These are phyloP conservation scores for Cichorium intybus DNA, from an alignment of 140 eudicot species.

Conservation along the genomic window DNA sequence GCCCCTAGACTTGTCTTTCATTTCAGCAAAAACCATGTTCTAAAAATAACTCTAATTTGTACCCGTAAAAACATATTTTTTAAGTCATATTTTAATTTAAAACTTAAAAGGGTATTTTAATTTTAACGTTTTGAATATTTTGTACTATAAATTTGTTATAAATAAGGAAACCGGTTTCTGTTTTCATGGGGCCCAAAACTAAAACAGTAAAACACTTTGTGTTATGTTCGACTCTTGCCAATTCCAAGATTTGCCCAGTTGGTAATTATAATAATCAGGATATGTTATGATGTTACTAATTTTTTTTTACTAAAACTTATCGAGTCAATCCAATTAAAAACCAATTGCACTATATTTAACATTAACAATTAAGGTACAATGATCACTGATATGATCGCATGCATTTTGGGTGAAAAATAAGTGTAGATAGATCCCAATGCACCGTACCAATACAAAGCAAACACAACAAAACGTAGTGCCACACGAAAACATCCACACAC, in stretches of 20 bases:
- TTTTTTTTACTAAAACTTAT: background rate
- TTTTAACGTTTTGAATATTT: too few relatives aligned
- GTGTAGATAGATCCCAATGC: background rate
- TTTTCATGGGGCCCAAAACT: too few relatives aligned
- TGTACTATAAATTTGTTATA: too few relatives aligned
- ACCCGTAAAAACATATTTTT: too few relatives aligned
- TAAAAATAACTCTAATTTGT: too few relatives aligned
- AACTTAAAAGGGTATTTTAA: too few relatives aligned
- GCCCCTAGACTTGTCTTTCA: too few relatives aligned
- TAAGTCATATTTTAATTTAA: too few relatives aligned
- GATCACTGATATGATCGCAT: background rate
- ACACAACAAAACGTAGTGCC: background rate
- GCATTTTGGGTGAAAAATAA: background rate
- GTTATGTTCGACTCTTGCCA: too few relatives aligned
- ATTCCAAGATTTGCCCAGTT: background rate
- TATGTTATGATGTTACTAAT: background rate
- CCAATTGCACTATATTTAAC: background rate
- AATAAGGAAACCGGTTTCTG: too few relatives aligned
- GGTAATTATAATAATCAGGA: background rate
- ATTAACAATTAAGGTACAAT: background rate
- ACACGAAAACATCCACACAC: background rate
- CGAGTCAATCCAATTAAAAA: background rate
- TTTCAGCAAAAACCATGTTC: too few relatives aligned
- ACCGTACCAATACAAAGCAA: background rate
- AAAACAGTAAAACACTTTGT: too few relatives aligned